phyloP scores from a whole-genome alignment of 2,329 filamentous ascomycete species.

The Phialophora chinensis region DNA sequence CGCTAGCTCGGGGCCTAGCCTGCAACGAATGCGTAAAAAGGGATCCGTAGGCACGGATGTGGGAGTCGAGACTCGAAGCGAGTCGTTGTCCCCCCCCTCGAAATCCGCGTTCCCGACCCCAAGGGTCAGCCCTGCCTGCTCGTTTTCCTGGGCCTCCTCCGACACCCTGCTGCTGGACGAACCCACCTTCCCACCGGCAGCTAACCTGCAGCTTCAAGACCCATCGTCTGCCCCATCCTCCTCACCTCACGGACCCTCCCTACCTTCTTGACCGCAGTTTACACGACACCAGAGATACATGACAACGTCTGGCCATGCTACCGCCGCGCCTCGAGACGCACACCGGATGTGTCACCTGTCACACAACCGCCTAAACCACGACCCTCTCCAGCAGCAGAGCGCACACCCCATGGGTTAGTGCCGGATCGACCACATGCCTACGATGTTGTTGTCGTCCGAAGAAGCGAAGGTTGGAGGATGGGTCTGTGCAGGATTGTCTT shows the following conservation, averaged over 20 bases:
- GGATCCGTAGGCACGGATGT: not conserved
- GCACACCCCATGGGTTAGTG: slow-evolving; percentile 1
- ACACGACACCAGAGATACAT: not conserved
- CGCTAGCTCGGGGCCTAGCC: slow-evolving; percentile 13
- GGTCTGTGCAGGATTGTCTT: slow-evolving; percentile 28
- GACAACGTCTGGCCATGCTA: slow-evolving; percentile 4
- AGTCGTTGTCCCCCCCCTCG: slow-evolving; percentile 1
- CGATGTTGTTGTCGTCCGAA: slow-evolving; percentile 30
- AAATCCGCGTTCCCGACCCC: slow-evolving; percentile 11
- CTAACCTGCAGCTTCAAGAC: not conserved
- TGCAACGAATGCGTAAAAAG: not conserved
- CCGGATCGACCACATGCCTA: not conserved
- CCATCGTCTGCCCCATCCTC: slow-evolving; percentile 4
- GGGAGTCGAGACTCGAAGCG: slow-evolving; percentile 8
- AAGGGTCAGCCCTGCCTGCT: slow-evolving; percentile 1
- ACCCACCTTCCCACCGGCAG: not conserved
- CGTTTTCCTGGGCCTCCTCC: not conserved
- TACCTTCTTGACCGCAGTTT: slow-evolving; percentile 9
- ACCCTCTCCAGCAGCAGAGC: not conserved
- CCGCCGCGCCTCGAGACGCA: not conserved
- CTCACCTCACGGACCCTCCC: not conserved
- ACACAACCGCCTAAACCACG: not conserved
- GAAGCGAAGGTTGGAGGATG: slow-evolving; percentile 29
- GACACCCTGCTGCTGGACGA: not conserved
- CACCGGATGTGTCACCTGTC: not conserved